Evolutionary conservation across 129 eudicot genomes (phyloP).

Genomic region (Flaveria trinervia): DNA sequence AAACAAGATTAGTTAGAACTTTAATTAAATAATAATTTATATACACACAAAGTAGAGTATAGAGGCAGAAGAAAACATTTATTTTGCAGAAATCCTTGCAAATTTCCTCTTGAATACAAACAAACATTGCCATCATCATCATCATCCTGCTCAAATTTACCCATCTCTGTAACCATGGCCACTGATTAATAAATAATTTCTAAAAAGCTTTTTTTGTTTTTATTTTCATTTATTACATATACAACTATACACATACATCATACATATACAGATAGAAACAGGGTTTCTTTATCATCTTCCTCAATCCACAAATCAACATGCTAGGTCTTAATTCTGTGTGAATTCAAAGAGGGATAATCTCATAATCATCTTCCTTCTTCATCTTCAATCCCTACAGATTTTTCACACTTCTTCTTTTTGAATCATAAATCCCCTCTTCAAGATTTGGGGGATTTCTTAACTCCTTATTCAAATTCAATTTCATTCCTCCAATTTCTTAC

Average conservation of each 20-base stretch:
- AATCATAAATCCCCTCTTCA: not conserved
- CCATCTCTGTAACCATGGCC: slow-evolving; percentile 33
- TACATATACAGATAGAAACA: slow-evolving; percentile 26
- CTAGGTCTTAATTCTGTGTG: slow-evolving; percentile 19
- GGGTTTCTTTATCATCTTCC: slow-evolving; percentile 31
- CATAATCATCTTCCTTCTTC: slow-evolving; percentile 10
- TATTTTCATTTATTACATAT: slow-evolving; percentile 31
- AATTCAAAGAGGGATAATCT: not conserved
- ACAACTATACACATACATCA: slow-evolving; percentile 16
- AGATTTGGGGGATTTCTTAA: slow-evolving; percentile 8
- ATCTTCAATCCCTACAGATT: not conserved
- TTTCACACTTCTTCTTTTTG: no score
- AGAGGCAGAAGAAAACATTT: slow-evolving; percentile 28
- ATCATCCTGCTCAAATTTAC: slow-evolving; percentile 31
- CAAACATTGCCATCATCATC: slow-evolving; percentile 38
- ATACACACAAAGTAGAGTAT: not conserved
- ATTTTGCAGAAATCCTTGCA: slow-evolving; percentile 36
- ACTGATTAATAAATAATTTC: slow-evolving; percentile 37
- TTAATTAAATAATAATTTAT: not conserved
- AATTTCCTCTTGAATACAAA: slow-evolving; percentile 35
- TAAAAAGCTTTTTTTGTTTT: slow-evolving; percentile 43
- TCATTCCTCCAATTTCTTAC: slow-evolving; percentile 2
- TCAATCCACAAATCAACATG: slow-evolving; percentile 23
- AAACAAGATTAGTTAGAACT: not conserved
- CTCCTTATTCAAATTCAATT: slow-evolving; percentile 16